Percentiles rank a stretch among this genome's conserved stretches.
These are phyloP conservation scores for Simplicillium sp. DNA, from an alignment of 2,329 filamentous ascomycete genomes.

Conservation along the genomic window DNA sequence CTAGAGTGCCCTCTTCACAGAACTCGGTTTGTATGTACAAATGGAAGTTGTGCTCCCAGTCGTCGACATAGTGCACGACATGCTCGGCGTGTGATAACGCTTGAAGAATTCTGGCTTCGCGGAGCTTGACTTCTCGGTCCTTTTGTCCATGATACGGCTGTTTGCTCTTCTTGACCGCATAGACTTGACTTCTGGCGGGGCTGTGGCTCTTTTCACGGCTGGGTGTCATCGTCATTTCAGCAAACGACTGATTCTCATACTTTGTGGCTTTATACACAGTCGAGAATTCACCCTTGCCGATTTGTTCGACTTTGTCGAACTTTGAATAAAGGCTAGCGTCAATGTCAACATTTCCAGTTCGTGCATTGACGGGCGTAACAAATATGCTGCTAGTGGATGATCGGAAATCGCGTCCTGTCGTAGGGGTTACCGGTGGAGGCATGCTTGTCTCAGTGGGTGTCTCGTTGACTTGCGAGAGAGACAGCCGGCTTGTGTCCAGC, in stretches of 20 bases:
- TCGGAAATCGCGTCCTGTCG: constrained; percentile 43
- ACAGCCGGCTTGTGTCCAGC: constrained; percentile 72
- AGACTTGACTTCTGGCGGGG: constrained; percentile 52
- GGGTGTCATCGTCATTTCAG: constrained; percentile 35
- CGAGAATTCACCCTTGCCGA: constrained; percentile 89
- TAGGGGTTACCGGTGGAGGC: constrained; percentile 69
- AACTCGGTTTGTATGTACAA: constrained; percentile 97
- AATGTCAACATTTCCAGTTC: constrained; percentile 57
- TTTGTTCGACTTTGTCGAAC: constrained; percentile 71
- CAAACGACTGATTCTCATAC: constrained; percentile 16
- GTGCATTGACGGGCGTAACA: constrained; percentile 60
- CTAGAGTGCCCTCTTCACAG: constrained; percentile 87
- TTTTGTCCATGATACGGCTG: constrained; percentile 67
- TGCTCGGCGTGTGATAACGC: constrained; percentile 74
- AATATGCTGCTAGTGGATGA: constrained; percentile 42
- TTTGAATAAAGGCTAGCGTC: constrained; percentile 65
- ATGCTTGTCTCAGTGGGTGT: constrained; percentile 21
- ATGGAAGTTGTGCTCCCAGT: constrained; percentile 78
- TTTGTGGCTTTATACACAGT: constrained; percentile 73
- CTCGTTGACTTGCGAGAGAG: constrained; percentile 58
- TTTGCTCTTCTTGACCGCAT: constrained; percentile 89
- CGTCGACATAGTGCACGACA: constrained; percentile 72
- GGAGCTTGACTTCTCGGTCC: constrained; percentile 75
- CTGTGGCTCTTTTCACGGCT: constrained; percentile 38
- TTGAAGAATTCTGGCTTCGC: constrained; percentile 73